Conservation (phyloP, 2,329 filamentous ascomycete species). For the Sordariomycetes sp. region DNA sequence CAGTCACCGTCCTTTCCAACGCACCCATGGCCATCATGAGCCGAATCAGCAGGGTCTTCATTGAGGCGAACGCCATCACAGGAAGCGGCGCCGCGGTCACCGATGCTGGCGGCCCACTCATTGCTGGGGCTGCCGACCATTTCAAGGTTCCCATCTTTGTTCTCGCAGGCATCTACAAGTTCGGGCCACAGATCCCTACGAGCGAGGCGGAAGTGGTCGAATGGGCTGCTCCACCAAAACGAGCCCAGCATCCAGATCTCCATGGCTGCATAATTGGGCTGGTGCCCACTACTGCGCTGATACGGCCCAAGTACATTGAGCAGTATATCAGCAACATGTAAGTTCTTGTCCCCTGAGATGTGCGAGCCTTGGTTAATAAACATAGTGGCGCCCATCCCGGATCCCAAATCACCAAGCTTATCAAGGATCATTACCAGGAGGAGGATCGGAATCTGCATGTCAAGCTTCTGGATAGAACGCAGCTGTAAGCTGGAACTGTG, state of each 20-base stretch:
- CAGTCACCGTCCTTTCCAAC: no score
- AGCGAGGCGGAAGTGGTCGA: constrained; percentile 76
- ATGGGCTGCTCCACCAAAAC: constrained; percentile 75
- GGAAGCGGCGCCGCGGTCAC: constrained; percentile 82
- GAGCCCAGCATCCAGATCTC: no score
- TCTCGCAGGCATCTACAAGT: constrained; percentile 84
- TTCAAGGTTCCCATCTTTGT: constrained; percentile 81
- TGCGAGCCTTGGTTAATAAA: constrained; percentile 5
- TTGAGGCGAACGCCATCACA: constrained; percentile 79
- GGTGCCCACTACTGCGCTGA: no score
- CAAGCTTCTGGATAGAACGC: no score
- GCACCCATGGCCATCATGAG: constrained; percentile 94
- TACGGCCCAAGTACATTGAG: constrained; percentile 67
- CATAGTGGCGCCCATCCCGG: constrained; percentile 56
- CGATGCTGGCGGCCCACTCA: constrained; percentile 71
- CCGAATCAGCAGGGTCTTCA: constrained; percentile 87
- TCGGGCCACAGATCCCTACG: constrained; percentile 83
- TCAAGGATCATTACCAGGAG: constrained; percentile 66
- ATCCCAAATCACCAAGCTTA: constrained; percentile 63
- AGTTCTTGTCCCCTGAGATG: constrained; percentile 13
- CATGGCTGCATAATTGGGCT: no score
- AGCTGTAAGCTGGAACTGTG: no score
- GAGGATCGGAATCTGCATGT: constrained; percentile 59
- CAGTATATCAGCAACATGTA: constrained; percentile 74
- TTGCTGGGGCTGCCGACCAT: constrained; percentile 76